Conservation (phyloP, 2,329 filamentous ascomycete genomes). For the Colletotrichum melonis region DNA sequence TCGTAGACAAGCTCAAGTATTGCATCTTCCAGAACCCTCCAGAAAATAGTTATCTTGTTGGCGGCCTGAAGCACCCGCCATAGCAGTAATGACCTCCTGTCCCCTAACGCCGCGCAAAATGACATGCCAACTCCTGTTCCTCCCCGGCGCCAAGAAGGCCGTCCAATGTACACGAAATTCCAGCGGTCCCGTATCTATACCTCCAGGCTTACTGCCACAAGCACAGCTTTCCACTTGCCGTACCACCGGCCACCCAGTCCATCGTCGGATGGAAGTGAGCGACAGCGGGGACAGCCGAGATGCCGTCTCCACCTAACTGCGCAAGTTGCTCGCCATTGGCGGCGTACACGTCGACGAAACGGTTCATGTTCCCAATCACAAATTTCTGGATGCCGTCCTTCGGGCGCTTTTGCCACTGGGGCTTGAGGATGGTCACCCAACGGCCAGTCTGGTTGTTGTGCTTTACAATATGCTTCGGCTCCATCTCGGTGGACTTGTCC, state of each 20-base stretch:
- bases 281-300: conserved; percentile 94
- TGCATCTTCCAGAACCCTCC: background rate
- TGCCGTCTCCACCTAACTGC: conserved; percentile 87
- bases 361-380: conserved; percentile 96
- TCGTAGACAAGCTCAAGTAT: background rate
- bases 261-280: conserved; percentile 87
- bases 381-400: conserved; percentile 86
- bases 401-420: conserved; percentile 87
- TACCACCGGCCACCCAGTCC: conserved; percentile 94
- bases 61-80: background rate
- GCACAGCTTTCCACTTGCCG: conserved; percentile 90
- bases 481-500: conserved; percentile 68
- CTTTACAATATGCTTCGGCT: conserved; percentile 74
- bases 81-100: background rate
- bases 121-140: background rate
- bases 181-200: background rate
- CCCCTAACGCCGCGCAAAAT: conserved; percentile 11
- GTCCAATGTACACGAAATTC: background rate
- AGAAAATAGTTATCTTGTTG: background rate
- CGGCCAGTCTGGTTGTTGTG: conserved; percentile 98
- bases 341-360: conserved; percentile 93
- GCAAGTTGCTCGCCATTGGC: conserved; percentile 87
- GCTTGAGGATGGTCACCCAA: conserved; percentile 88
- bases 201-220: conserved; percentile 77
- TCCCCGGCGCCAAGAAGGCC: background rate